Evolutionary conservation across 176 grass and related monocot genomes (phyloP), one percentile per base, ranked within the genome.

Genomic region (Aegilops sharonensis): DNA sequence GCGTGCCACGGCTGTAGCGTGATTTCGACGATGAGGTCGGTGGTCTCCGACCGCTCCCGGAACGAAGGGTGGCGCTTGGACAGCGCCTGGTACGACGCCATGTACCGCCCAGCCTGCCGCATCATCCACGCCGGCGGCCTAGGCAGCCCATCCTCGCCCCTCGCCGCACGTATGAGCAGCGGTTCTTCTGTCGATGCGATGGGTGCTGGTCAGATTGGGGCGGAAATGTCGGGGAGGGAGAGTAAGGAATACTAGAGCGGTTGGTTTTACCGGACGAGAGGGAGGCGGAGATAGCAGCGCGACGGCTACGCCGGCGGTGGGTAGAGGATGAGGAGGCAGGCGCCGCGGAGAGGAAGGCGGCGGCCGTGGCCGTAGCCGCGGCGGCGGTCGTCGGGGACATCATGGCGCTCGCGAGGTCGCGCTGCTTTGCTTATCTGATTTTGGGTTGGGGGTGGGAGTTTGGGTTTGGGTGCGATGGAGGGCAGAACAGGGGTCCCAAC

Each of bases 61-160:
- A 98, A 98, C 40, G 97, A 98, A 8, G 97, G 94, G 79, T 98
- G 88, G 70, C 91, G 94, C 87, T 89, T 86, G 62, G 97, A 94
- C 63, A 98, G 90, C 37, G 95, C 91, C 90, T 92, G 89, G 88
- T 98, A 98, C 76, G 78, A 89, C 84, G 89, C 79, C 97, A 98
- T 98, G 89, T 98, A 98, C 64, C 97, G 92, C 52, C 97, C 92
- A 25, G 97, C 97, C 91, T 98, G 97, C 83, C 97, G 88, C 97
- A 98, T 95, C 97, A 98, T 98, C 97, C 97, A 98, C 42, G 97
- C 92, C 37, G 97, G 97, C 17, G 97, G 94, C 35, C 97, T 84
- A 60, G 74, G 78, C 34, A 94, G 89, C 11, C 85, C 83, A 6
- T 85, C 40, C 84, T 94, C 88, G 11, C 94, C 96, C 91, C 79